phyloP scores from a whole-genome alignment of 23 red algal species.

The Gracilariopsis chorda region DNA sequence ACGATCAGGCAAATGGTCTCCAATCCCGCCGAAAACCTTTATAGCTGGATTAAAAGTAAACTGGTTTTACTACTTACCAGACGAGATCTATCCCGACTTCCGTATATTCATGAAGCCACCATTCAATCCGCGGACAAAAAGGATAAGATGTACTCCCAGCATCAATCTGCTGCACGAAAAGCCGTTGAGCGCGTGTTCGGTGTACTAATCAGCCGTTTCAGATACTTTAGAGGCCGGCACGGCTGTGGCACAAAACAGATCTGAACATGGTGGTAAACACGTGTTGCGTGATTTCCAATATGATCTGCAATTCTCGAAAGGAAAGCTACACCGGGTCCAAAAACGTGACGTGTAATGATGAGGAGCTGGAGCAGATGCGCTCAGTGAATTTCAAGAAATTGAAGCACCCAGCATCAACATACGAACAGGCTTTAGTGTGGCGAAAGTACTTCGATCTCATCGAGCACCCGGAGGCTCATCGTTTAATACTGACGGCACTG shows the following conservation, averaged over 20 bases:
- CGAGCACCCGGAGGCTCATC: not conserved
- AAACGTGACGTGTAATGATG: not conserved
- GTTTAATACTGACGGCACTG: not conserved
- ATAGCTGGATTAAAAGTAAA: not conserved
- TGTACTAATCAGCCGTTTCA: not conserved
- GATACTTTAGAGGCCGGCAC: not conserved
- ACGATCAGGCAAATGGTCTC: slow-evolving; percentile 9
- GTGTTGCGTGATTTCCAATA: not conserved
- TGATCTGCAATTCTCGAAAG: not conserved
- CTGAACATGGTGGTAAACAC: not conserved
- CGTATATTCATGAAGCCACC: slow-evolving; percentile 17
- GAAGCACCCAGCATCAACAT: not conserved
- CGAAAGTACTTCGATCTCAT: not conserved
- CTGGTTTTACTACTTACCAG: slow-evolving; percentile 44
- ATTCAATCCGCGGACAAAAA: not conserved
- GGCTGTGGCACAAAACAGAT: not conserved
- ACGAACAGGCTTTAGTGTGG: not conserved
- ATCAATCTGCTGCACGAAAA: not conserved
- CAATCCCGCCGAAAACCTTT: not conserved
- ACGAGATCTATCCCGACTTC: slow-evolving; percentile 41
- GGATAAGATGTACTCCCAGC: not conserved
- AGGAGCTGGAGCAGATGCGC: not conserved
- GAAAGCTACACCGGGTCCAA: not conserved
- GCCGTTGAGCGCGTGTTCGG: not conserved
- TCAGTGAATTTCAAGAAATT: not conserved